Conservation (phyloP, 176 grass and related monocot genomes). For the Cocos nucifera region DNA sequence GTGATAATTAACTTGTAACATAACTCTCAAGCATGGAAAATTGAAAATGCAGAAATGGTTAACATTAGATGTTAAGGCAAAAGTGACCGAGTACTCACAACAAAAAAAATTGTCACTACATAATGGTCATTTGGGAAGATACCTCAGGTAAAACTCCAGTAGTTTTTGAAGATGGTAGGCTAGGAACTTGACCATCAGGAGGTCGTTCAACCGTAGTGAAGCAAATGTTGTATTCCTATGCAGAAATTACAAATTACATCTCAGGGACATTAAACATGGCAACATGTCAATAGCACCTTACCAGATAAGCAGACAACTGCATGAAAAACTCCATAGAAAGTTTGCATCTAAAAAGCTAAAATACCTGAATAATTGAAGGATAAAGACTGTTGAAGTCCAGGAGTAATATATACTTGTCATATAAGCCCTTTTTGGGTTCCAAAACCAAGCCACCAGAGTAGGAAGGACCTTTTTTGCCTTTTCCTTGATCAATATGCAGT, state of each 20-base stretch:
- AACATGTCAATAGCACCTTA: too few species aligned
- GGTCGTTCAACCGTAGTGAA: conserved; percentile 90
- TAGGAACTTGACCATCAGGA: conserved; percentile 53
- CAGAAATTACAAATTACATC: conserved; percentile 6
- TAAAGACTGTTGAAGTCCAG: conserved; percentile 98
- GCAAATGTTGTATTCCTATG: conserved; percentile 94
- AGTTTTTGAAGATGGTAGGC: conserved; percentile 74
- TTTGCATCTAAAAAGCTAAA: not conserved
- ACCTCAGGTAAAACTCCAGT: conserved; percentile 98
- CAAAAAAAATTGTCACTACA: too few species aligned
- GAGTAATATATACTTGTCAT: conserved; percentile 92
- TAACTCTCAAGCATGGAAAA: too few species aligned
- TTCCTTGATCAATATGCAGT: conserved; percentile 51
- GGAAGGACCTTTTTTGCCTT: conserved; percentile 75
- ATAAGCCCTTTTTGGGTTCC: conserved; percentile 96
- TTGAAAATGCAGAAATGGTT: too few species aligned
- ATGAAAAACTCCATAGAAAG: too few species aligned
- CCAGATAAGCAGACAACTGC: too few species aligned
- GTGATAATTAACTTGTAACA: too few species aligned
- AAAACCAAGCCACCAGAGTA: conserved; percentile 97
- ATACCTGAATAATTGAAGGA: conserved; percentile 97
- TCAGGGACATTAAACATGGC: too few species aligned
- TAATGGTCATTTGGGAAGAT: conserved; percentile 9
- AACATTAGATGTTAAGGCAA: too few species aligned
- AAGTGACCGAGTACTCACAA: too few species aligned